Evolutionary conservation across 192 early-diverging fungal genomes (phyloP), one percentile per base, ranked within the genome.

Genomic region (Podila minutissima): DNA sequence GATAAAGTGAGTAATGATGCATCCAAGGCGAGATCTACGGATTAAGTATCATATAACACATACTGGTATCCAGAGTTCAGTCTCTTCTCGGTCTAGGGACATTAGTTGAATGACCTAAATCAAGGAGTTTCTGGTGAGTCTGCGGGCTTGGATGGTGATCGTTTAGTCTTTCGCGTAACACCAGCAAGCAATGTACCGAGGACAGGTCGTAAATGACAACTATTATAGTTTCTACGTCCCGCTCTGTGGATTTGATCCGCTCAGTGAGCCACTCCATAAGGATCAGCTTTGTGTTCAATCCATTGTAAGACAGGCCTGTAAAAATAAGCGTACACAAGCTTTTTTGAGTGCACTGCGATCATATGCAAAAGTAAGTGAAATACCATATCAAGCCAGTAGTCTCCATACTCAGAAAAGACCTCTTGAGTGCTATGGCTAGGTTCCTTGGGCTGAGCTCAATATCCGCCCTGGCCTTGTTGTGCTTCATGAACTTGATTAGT

Each of bases 341-440:
- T 41, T 41, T 41, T 0, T 46, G 15, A 15, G 41, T 46, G 38
- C 1, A 13, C 4, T 3, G 41, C 15, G 41, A 46, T 46, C 15
- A 0, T 46, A 46, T 4, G 41, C 41, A 46, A 8, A 11, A 15
- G 13, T 15, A 12, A 4, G 15, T 3, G 41, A 46, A 46, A 15
- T 12, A 22, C 53, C 22, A 55, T 19, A 55, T 10, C 53, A 55
- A 55, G 17, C 8, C 24, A 55, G 1, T 24, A 4, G 22, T 1
- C 15, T 35, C 48, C 28, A 38, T 81, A 81, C 77, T 46, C 3
- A 59, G 32, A 32, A 73, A 66, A 12, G 60, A 81, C 22, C 53
- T 29, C 35, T 58, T 28, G 33, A 81, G 68, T 29, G 77, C 77
- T 26, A 66, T 49, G 24, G 62, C 64, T 2, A 81, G 38, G 33